Conservation (phyloP, 129 eudicot genomes). For the Smallanthus sonchifolius region DNA sequence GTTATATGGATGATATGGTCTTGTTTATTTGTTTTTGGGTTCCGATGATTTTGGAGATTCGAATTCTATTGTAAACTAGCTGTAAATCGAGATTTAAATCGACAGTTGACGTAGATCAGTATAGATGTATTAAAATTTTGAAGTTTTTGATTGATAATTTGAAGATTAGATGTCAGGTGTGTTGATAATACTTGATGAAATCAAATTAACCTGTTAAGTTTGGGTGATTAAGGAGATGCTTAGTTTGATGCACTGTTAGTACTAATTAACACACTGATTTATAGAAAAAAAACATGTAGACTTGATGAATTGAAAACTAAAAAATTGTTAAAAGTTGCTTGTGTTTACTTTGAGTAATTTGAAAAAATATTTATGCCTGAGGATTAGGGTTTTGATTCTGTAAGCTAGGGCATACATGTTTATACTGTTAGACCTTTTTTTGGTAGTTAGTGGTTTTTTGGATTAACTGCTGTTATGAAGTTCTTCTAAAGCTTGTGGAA, state of each 20-base stretch:
- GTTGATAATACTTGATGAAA: background rate
- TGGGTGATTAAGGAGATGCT: background rate
- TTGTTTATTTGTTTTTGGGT: background rate
- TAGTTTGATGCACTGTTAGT: background rate
- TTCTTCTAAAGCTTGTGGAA: background rate
- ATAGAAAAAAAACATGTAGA: background rate
- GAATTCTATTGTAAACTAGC: background rate
- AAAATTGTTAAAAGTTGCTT: background rate
- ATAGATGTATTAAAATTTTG: background rate
- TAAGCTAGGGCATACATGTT: background rate
- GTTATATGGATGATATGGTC: background rate
- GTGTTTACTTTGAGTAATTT: background rate
- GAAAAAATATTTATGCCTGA: background rate
- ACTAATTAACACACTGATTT: background rate
- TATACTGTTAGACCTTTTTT: no score
- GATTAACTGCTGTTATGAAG: no score
- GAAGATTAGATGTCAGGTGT: constrained; percentile 2
- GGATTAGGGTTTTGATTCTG: background rate
- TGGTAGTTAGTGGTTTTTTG: no score
- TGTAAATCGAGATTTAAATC: background rate
- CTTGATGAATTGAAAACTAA: background rate
- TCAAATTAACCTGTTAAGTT: background rate
- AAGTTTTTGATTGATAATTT: background rate
- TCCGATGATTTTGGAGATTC: background rate
- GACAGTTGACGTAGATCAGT: constrained; percentile 4